These are phyloP conservation scores for Auricularia sp. DNA, from an alignment of 768 basidiomycete species.

Conservation along the genomic window DNA sequence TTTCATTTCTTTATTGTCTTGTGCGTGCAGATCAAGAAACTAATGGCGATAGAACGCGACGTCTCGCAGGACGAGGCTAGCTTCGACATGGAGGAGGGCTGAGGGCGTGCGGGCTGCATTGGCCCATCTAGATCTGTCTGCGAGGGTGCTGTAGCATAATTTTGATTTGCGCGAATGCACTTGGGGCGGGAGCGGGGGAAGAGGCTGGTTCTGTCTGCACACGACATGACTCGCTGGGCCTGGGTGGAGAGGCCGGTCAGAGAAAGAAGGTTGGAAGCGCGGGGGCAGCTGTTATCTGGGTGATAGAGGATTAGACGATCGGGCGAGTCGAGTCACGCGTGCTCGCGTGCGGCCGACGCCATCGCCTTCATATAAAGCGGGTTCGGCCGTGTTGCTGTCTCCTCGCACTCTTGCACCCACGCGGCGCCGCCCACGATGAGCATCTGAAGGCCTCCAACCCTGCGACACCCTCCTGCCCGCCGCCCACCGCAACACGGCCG, in stretches of 20 bases:
- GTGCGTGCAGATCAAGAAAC: slow-evolving; percentile 47
- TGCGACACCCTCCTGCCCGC: slow-evolving; percentile 11
- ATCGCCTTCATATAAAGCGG: not conserved
- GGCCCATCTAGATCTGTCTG: not conserved
- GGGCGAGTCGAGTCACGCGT: not conserved
- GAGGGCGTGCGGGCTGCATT: not conserved
- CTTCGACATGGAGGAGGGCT: slow-evolving; percentile 3
- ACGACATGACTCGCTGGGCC: not conserved
- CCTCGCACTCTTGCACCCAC: not conserved
- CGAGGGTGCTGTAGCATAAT: not conserved
- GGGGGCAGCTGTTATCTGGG: not conserved
- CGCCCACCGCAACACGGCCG: slow-evolving; percentile 16
- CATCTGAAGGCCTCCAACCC: slow-evolving; percentile 17
- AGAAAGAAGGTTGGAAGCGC: not conserved
- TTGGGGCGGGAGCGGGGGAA: not conserved
- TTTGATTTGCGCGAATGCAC: not conserved
- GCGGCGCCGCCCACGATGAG: not conserved
- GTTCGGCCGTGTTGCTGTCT: not conserved
- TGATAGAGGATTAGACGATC: not conserved
- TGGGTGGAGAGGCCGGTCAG: too few species aligned
- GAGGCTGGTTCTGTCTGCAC: not conserved
- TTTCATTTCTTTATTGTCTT: not conserved
- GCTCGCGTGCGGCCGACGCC: not conserved
- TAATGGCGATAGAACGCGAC: slow-evolving; percentile 61
- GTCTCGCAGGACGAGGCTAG: slow-evolving; percentile 12